These are phyloP conservation scores for Spiraea crenata DNA, from an alignment of 331 rosid genomes.

Conservation along the genomic window DNA sequence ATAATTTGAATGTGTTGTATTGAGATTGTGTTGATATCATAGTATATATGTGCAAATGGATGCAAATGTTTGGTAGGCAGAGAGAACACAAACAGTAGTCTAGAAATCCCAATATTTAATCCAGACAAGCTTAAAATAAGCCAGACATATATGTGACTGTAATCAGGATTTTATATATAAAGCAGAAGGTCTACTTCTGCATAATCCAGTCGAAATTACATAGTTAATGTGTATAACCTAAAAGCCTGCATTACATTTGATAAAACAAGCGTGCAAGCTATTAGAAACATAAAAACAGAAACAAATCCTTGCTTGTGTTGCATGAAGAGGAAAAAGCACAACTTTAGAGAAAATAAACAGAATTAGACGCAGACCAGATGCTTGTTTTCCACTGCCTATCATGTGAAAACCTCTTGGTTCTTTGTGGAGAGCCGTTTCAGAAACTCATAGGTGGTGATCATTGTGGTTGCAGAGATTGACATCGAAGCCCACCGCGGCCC, in stretches of 20 bases:
- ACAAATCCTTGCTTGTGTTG: slow-evolving; percentile 12
- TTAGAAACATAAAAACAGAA: not conserved
- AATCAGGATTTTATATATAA: not conserved
- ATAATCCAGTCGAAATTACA: not conserved
- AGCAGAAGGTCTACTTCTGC: not conserved
- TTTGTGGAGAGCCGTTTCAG: slow-evolving; percentile 78
- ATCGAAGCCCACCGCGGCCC: slow-evolving; percentile 87
- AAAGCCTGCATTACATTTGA: slow-evolving; percentile 13
- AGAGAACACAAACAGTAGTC: too few species aligned
- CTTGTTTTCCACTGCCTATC: slow-evolving; percentile 19
- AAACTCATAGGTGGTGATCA: slow-evolving; percentile 92
- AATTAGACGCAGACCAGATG: slow-evolving; percentile 23
- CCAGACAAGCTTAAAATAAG: too few species aligned
- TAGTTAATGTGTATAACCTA: not conserved
- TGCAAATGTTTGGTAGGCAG: too few species aligned
- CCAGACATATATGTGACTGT: too few species aligned
- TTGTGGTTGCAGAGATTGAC: slow-evolving; percentile 90
- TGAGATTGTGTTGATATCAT: too few species aligned
- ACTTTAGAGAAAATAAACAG: slow-evolving; percentile 20
- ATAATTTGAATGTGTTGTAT: too few species aligned
- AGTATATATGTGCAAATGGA: too few species aligned
- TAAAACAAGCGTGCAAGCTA: slow-evolving; percentile 12
- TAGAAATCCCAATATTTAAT: too few species aligned
- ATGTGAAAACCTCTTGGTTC: slow-evolving; percentile 55
- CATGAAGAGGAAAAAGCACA: slow-evolving; percentile 16